Conservation (phyloP, 1,139 yeast species). For the Sugiyamaella sp. region DNA sequence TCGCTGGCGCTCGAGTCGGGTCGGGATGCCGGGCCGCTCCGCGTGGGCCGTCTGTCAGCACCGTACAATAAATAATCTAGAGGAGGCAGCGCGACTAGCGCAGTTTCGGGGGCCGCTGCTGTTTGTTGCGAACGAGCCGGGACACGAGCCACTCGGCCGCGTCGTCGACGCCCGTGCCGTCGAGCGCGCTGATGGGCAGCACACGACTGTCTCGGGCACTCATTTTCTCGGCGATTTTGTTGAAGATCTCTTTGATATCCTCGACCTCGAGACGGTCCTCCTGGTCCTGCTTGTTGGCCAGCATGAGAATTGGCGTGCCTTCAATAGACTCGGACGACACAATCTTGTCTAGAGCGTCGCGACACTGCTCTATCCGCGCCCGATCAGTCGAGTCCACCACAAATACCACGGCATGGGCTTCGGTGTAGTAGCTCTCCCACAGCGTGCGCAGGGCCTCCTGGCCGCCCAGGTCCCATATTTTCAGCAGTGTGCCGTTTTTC, state of each 20-base stretch:
- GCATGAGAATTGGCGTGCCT: conserved; percentile 88
- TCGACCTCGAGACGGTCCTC: conserved; percentile 80
- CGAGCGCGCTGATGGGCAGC: conserved; percentile 84
- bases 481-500: conserved; percentile 59
- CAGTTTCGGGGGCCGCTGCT: conserved; percentile 65
- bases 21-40: too few relatives aligned
- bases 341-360: conserved; percentile 55
- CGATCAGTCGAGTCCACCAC: conserved; percentile 90
- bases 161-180: conserved; percentile 79
- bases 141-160: conserved; percentile 88
- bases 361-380: conserved; percentile 80
- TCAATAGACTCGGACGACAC: conserved; percentile 59
- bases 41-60: too few relatives aligned
- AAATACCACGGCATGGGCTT: conserved; percentile 89
- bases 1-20: not conserved
- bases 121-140: conserved; percentile 75
- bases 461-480: conserved; percentile 97
- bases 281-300: conserved; percentile 93
- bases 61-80: too few relatives aligned
- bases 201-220: conserved; percentile 91
- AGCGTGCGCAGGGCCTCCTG: conserved; percentile 77
- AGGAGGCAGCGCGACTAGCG: conserved; percentile 12
- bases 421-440: conserved; percentile 85
- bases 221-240: conserved; percentile 75
- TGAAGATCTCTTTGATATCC: conserved; percentile 78